These are phyloP conservation scores for Arthrobotrys sinensis DNA, from an alignment of 2,329 filamentous ascomycete genomes.

Conservation along the genomic window DNA sequence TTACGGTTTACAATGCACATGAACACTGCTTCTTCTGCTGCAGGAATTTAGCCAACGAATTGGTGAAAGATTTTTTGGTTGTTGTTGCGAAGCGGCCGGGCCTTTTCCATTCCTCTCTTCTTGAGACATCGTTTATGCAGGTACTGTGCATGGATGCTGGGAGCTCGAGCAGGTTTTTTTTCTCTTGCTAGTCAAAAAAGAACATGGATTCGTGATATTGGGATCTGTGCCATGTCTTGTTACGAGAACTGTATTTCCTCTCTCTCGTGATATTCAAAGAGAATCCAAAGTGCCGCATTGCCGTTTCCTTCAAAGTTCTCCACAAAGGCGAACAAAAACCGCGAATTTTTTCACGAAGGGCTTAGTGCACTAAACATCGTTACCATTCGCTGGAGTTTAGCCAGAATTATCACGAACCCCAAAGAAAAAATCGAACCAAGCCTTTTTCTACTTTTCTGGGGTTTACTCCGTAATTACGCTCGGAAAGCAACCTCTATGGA, in stretches of 20 bases:
- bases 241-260: background rate
- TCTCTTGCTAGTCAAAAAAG: background rate
- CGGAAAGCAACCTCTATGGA: conserved; percentile 17
- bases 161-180: conserved; percentile 24
- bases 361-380: conserved; percentile 22
- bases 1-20: conserved; percentile 19
- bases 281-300: conserved; percentile 46
- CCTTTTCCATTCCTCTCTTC: conserved; percentile 42
- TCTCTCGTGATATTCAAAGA: conserved; percentile 14
- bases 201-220: conserved; percentile 28
- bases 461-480: conserved; percentile 41
- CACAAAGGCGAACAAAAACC: conserved; percentile 12
- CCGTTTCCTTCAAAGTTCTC: conserved; percentile 23
- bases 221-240: background rate
- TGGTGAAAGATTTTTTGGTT: conserved; percentile 21
- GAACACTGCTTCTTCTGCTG: conserved; percentile 15
- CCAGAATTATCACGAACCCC: conserved; percentile 29
- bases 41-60: conserved; percentile 52
- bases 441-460: conserved; percentile 45
- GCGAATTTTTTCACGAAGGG: conserved; percentile 6
- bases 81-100: conserved; percentile 23
- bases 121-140: conserved; percentile 61
- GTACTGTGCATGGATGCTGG: conserved; percentile 39
- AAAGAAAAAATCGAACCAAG: conserved; percentile 21
- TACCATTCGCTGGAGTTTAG: conserved; percentile 52